Base-by-base conservation (phyloP, 176 grass and related monocot species). In the Alloteropsis semialata region DNA sequence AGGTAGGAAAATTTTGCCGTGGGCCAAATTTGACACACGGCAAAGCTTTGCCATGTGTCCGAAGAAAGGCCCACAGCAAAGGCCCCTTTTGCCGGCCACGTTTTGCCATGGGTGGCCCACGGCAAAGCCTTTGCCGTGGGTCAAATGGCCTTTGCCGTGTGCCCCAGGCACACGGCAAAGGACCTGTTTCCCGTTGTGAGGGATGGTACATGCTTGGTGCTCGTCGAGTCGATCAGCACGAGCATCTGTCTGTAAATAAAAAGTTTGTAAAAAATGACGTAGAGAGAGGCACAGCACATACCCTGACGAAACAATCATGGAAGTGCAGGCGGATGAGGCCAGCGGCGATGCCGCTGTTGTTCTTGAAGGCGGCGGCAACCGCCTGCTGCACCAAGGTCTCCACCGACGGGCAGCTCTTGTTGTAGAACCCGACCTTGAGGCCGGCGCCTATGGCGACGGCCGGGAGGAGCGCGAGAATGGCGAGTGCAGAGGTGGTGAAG, bases 251-350 rank as follows among this genome's bases (percentile, higher is more conserved):
- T 36, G 5, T 36, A n/a, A n/a, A n/a, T n/a, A n/a, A n/a, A n/a
- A n/a, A n/a, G n/a, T n/a, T n/a, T n/a, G n/a, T 15, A 17, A 83
- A 45, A 24, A 46, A 54, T 22, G 5, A 21, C 0, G 5, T 1
- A 80, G 6, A 21, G 24, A 12, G 7, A 21, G 5, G 18, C 0
- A 39, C 9, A 42, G 19, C 16, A 63, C 69, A 24, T 81, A 90
- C 88, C 50, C 54, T 84, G 49, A 97, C 92, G 22, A 97, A 94
- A 56, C 94, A 97, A 24, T 97, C 94, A 29, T 94, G 94, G 77
- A 97, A 94, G 67, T 92, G 90, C 46, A 97, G 27, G 41, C 94
- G 83, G 83, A 97, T 89, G 65, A 97, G 86, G 1, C 92, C 92
- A 32, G 85, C 88, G 13, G 85, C 92, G 62, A 94, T 19, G 19